Base-by-base conservation (phyloP, 352 stramenopile species). In the Phytophthora foliorum region DNA sequence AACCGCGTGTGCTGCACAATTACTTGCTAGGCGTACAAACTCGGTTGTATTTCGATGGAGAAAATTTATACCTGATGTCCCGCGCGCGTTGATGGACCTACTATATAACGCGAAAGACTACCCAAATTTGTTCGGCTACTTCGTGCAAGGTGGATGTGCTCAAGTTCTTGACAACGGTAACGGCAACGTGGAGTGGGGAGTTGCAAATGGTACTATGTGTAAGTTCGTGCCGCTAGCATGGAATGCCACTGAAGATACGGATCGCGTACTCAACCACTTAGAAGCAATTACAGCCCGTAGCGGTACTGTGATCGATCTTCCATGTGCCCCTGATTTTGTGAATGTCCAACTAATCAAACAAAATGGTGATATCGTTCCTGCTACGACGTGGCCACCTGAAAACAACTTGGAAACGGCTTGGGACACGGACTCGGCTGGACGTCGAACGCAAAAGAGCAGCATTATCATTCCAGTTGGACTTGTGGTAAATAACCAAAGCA, bases 401-500 rank as follows among this genome's bases (percentile, higher is more conserved):
- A 46, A 46, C 9, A 46, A 46, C 11, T 24, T 46, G 17, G 39
- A 46, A 46, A 46, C 17, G n/a, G n/a, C n/a, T n/a, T n/a, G n/a
- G n/a, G n/a, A n/a, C n/a, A n/a, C n/a, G n/a, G n/a, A n/a, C n/a
- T n/a, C n/a, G n/a, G n/a, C n/a, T n/a, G 38, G 38, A 19, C 38
- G 21, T 22, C 2, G 21, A 19, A 44, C 38, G 16, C 19, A 50
- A 25, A 50, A 50, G 21, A 31, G 42, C 21, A 50, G 42, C 21
- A 50, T 50, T 31, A n/a, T 50, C n/a, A 50, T 50, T 31, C 42
- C 42, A 11, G 19, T 50, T 31, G 42, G 42, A 4, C 3, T 50
- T 25, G 22, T 50, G 7, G 42, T 8, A 22, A 25, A 50, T n/a
- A 50, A 50, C 6, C 42, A 50, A 14, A 13, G 4, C 42, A 50